Conservation (phyloP, 148 eudicot species). For the Rhododendron williamsianum region DNA sequence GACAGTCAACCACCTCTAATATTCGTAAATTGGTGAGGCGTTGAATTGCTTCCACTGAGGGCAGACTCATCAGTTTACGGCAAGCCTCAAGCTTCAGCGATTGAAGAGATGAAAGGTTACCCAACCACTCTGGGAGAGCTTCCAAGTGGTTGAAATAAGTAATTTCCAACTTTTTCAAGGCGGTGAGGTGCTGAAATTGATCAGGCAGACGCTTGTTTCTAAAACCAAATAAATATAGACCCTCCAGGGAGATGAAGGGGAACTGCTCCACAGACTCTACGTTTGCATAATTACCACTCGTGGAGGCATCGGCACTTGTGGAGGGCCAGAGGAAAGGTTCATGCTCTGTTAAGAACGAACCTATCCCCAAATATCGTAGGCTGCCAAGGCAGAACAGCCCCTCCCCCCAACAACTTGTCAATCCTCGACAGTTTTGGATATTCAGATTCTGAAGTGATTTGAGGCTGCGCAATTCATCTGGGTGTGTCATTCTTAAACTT, state of each 20-base stretch:
- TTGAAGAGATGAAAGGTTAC: slow-evolving; percentile 6
- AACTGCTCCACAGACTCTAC: not conserved
- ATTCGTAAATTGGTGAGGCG: slow-evolving; percentile 11
- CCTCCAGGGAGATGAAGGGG: not conserved
- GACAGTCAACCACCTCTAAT: not conserved
- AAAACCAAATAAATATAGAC: not conserved
- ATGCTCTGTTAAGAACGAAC: not conserved
- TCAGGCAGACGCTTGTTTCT: not conserved
- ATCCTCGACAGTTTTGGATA: not conserved
- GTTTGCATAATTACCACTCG: not conserved
- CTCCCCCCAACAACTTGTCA: not conserved
- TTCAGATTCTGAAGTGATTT: not conserved
- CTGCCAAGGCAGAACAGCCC: not conserved
- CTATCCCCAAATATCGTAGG: not conserved
- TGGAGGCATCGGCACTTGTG: not conserved
- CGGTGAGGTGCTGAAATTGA: slow-evolving; percentile 10
- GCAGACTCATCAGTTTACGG: not conserved
- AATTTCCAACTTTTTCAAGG: not conserved
- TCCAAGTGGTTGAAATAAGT: not conserved
- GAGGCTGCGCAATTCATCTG: not conserved
- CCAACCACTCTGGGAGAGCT: slow-evolving; percentile 13
- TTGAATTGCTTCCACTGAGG: slow-evolving; percentile 1
- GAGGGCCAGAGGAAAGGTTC: not conserved
- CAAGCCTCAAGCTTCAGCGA: not conserved
- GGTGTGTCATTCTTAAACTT: rapidly evolving